These are phyloP conservation scores for Parietichytrium sp. DNA, from an alignment of 108 stramenopile genomes.

Conservation along the genomic window DNA sequence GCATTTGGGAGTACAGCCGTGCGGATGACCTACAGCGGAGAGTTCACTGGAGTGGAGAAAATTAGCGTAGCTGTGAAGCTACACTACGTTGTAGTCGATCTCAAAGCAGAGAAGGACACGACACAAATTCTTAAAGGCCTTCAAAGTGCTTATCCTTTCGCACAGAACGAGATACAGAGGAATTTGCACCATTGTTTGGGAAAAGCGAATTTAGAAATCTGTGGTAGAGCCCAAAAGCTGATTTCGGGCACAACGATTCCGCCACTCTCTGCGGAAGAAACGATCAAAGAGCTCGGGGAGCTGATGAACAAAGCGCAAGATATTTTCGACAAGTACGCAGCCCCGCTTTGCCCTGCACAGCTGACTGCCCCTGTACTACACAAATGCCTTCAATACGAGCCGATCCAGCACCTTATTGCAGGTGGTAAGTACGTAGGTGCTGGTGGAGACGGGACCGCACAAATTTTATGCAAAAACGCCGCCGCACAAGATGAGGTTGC, in stretches of 20 bases:
- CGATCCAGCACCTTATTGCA: neutral
- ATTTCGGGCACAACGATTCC: too few species aligned
- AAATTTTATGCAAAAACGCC: constrained; percentile 32
- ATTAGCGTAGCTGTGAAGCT: neutral
- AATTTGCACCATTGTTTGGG: constrained; percentile 36
- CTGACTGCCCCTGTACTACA: constrained; percentile 44
- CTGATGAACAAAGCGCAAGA: constrained; percentile 35
- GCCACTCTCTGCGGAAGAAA: constrained; percentile 8
- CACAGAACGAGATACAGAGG: constrained; percentile 5
- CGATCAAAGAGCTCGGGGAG: neutral
- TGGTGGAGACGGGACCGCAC: constrained; percentile 45
- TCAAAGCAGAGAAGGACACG: constrained; percentile 43
- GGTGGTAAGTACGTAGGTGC: constrained; percentile 49
- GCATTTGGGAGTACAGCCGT: constrained; percentile 44
- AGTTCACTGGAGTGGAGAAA: constrained; percentile 18
- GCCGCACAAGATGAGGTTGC: constrained; percentile 2
- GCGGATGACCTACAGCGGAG: constrained; percentile 43
- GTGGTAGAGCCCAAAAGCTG: neutral
- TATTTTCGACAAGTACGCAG: constrained; percentile 33
- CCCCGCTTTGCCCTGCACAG: constrained; percentile 44
- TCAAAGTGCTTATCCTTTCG: constrained; percentile 29
- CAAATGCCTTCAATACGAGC: neutral
- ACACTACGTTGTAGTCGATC: constrained; percentile 43
- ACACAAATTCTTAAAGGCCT: constrained; percentile 43
- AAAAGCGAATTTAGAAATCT: neutral